Base-by-base conservation (phyloP, 1,284 basidiomycete genomes). In the Hypsizygus ulmarius region DNA sequence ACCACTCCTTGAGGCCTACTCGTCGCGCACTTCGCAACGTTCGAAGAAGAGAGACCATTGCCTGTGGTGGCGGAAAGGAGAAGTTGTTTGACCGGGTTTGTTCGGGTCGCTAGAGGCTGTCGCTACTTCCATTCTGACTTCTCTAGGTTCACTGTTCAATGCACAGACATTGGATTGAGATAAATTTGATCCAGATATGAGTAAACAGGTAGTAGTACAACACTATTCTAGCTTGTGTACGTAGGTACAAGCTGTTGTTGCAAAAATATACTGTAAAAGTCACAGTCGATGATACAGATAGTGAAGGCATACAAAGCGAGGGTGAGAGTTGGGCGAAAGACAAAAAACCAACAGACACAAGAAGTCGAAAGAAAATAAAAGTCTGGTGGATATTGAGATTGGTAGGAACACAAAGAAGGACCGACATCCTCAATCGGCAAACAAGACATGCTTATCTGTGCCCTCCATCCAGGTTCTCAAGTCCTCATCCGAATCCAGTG, bases 371-470 rank as follows among this genome's bases (percentile, higher is more conserved):
- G 4, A 38, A 42, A 50, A 45, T 48, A 58, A 52, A 50, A 15
- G 43, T 50, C 39, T 53, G 43, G 25, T 46, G 39, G 21, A 39
- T 45, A 46, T 37, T 45, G 46, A 50, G 38, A 41, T 43, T 27
- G 36, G 33, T 28, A 14, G 32, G 39, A 39, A 41, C 47, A 45
- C 7, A 29, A 27, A 44, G 15, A 18, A 48, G 18, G 30, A 29
- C n/a, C 33, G 27, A 29, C 28, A 12, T 6, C 14, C 29, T 70
- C 63, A 86, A 57, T 85, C 84, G 45, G 93, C 93, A 63, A 90
- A 97, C 54, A 97, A 72, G 39, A 95, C 83, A 66, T 96, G 81
- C 68, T 93, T 93, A 59, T 93, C 90, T 44, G 92, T 87, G 39
- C 72, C 77, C 53, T 84, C 82, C 65, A 97, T 75, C 94, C 94